phyloP scores from a whole-genome alignment of 2,329 filamentous ascomycete species.

The Xylariales sp. region DNA sequence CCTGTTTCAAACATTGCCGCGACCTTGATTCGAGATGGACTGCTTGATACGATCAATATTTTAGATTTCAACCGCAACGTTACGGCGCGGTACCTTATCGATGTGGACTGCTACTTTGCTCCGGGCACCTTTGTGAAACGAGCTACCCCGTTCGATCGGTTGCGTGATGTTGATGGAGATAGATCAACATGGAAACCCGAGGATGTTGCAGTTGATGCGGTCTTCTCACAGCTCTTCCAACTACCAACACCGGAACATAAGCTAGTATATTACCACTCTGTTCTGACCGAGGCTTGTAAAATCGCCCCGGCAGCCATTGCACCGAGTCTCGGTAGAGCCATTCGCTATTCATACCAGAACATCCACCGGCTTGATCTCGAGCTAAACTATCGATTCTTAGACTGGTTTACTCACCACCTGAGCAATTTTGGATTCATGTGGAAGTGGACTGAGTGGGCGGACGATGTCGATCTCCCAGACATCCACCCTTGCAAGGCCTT shows the following conservation, averaged over 20 bases:
- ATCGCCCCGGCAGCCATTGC: conserved; percentile 95
- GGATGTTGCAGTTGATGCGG: conserved; percentile 93
- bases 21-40: conserved; percentile 76
- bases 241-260: conserved; percentile 87
- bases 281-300: conserved; percentile 94
- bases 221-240: conserved; percentile 92
- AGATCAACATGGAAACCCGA: conserved; percentile 92
- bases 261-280: conserved; percentile 91
- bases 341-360: conserved; percentile 84
- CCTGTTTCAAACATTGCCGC: conserved; percentile 70
- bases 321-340: conserved; percentile 86
- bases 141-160: conserved; percentile 85
- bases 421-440: conserved; percentile 99
- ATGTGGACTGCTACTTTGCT: conserved; percentile 92
- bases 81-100: conserved; percentile 84
- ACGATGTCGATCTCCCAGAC: conserved; percentile 72
- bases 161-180: conserved; percentile 63
- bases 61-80: conserved; percentile 88
- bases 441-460: conserved; percentile 98
- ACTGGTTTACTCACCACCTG: conserved; percentile 97
- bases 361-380: conserved; percentile 82
- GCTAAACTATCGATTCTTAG: conserved; percentile 79
- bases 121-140: conserved; percentile 89
- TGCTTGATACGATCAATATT: conserved; percentile 90
- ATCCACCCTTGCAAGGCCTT: conserved; percentile 90